Evolutionary conservation across 2,329 filamentous ascomycete genomes (phyloP).

Genomic region (Setomelanomma holmii): DNA sequence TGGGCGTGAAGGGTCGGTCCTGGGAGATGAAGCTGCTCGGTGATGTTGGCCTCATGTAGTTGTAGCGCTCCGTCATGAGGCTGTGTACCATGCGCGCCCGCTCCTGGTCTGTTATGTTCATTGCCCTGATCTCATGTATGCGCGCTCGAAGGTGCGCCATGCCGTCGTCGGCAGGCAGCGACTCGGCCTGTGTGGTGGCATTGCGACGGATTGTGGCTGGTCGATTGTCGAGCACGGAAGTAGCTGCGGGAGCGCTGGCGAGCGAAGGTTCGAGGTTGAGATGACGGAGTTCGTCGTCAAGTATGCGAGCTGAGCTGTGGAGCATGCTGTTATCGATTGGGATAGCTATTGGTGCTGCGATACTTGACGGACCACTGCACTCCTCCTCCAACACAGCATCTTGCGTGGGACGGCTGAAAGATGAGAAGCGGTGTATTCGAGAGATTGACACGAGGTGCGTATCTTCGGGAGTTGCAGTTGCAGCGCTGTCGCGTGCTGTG

Average conservation of each 20-base stretch:
- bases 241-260: slow-evolving; percentile 30
- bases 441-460: slow-evolving; percentile 18
- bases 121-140: slow-evolving; percentile 56
- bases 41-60: slow-evolving; percentile 45
- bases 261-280: slow-evolving; percentile 31
- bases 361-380: slow-evolving; percentile 23
- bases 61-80: slow-evolving; percentile 59
- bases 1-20: slow-evolving; percentile 49
- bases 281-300: slow-evolving; percentile 36
- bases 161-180: slow-evolving; percentile 59
- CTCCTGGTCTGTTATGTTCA: slow-evolving; percentile 55
- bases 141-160: slow-evolving; percentile 56
- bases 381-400: slow-evolving; percentile 34
- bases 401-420: slow-evolving; percentile 28
- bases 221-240: slow-evolving; percentile 16
- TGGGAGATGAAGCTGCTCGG: slow-evolving; percentile 49
- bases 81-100: slow-evolving; percentile 58
- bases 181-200: slow-evolving; percentile 41
- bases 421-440: slow-evolving; percentile 29
- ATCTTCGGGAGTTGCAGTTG: slow-evolving; percentile 10
- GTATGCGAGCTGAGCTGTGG: slow-evolving; percentile 35
- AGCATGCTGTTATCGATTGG: slow-evolving; percentile 37
- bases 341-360: slow-evolving; percentile 34
- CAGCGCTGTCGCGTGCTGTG: slow-evolving; percentile 11
- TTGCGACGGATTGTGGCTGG: slow-evolving; percentile 22